phyloP scores from a whole-genome alignment of 2,329 filamentous ascomycete species.

The Pyrenophora teres region DNA sequence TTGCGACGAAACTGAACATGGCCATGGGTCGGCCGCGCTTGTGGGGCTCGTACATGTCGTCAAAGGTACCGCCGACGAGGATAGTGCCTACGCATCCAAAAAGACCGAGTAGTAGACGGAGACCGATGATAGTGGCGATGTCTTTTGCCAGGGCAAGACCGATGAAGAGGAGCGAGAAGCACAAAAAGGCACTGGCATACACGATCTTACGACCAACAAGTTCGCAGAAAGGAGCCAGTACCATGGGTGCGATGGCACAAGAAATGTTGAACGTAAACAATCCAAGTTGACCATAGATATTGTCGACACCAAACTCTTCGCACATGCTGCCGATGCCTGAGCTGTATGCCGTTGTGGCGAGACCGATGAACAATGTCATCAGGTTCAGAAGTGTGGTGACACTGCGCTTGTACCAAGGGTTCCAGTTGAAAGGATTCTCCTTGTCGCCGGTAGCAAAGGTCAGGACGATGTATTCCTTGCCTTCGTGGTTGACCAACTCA shows the following conservation, averaged over 20 bases:
- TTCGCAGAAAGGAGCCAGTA: conserved; percentile 34
- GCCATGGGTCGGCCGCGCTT: conserved; percentile 35
- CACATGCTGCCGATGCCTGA: conserved; percentile 37
- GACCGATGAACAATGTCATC: conserved; percentile 36
- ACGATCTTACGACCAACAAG: conserved; percentile 34
- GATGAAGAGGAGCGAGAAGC: conserved; percentile 36
- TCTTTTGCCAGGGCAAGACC: conserved; percentile 30
- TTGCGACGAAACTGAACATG: conserved; percentile 36
- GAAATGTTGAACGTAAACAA: conserved; percentile 36
- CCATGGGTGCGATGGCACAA: conserved; percentile 34
- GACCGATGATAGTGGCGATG: conserved; percentile 33
- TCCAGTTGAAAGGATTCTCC: conserved; percentile 38
- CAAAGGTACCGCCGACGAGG: conserved; percentile 34
- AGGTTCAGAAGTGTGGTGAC: conserved; percentile 36
- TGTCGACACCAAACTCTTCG: conserved; percentile 29
- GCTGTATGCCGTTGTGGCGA: conserved; percentile 34
- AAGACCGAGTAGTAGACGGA: conserved; percentile 33
- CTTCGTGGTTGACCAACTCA: conserved; percentile 31
- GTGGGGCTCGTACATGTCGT: conserved; percentile 37
- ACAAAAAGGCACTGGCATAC: conserved; percentile 31
- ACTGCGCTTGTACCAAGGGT: conserved; percentile 35
- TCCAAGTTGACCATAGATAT: conserved; percentile 31
- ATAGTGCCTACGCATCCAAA: conserved; percentile 38
- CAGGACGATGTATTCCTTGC: conserved; percentile 33
- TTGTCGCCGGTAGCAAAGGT: conserved; percentile 33